These are phyloP conservation scores for Aspergillaceae sp. DNA, from an alignment of 2,329 filamentous ascomycete genomes.

Conservation along the genomic window DNA sequence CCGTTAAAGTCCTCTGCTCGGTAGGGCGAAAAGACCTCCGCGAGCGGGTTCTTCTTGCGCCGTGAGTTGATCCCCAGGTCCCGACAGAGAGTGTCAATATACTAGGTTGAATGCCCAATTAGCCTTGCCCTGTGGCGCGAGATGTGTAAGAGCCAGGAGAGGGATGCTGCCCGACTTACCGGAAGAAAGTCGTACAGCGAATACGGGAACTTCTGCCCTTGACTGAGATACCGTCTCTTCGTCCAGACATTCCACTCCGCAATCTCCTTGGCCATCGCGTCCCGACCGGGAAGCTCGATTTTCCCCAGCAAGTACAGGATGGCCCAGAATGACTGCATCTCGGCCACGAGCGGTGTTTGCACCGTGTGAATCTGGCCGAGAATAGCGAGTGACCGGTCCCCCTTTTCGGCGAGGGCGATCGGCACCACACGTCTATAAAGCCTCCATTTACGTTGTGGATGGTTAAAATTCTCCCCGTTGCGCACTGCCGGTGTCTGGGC, in stretches of 20 bases:
- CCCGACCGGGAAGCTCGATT: constrained; percentile 14
- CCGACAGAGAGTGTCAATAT: constrained; percentile 21
- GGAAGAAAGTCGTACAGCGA: constrained; percentile 25
- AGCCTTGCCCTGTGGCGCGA: too few relatives aligned
- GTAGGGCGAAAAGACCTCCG: constrained; percentile 22
- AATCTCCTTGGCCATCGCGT: constrained; percentile 22
- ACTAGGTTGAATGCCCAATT: constrained; percentile 8
- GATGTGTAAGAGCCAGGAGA: too few relatives aligned
- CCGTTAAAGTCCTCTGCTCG: constrained; percentile 20
- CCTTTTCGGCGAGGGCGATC: constrained; percentile 15
- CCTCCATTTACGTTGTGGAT: background rate
- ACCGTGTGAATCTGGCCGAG: constrained; percentile 24
- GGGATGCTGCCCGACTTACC: constrained; percentile 10
- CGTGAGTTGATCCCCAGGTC: constrained; percentile 21
- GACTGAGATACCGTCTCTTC: constrained; percentile 22
- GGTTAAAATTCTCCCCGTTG: background rate
- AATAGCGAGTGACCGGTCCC: constrained; percentile 26
- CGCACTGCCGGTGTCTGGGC: too few relatives aligned
- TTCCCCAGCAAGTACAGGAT: constrained; percentile 18
- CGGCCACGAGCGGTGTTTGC: constrained; percentile 19
- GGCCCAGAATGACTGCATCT: constrained; percentile 26
- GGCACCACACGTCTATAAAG: constrained; percentile 10
- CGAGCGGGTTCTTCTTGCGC: constrained; percentile 22
- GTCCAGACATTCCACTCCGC: constrained; percentile 27
- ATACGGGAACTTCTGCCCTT: constrained; percentile 24